Evolutionary conservation across 1,139 yeast species (phyloP), one percentile per base, ranked within the genome.

Genomic region (Hanseniaspora sp.): DNA sequence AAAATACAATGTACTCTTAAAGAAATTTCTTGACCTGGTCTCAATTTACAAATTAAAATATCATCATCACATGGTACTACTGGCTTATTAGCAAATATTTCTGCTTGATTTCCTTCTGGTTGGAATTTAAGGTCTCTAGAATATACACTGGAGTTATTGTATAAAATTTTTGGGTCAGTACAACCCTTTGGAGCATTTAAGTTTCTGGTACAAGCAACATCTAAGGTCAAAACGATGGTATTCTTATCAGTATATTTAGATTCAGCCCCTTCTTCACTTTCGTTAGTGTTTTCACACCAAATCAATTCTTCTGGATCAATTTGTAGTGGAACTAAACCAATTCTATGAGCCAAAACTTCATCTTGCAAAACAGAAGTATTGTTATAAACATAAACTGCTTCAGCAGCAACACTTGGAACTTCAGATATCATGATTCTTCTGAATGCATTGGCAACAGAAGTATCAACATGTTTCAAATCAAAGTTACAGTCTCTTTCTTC

Each of bases 311-410:
- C 97, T n/a, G 98, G 97, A 66, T 87, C 95, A 51, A 87, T 84
- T 61, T 83, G 83, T 62, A 94, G 75, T 37, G 98, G 98, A 55
- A 92, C 77, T 59, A 92, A 75, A 46, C 98, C 98, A 58, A 92
- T 80, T 73, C 98, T 80, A 65, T 87, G 96, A 5, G 98, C 92
- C 62, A 92, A 77, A 13, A 92, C 96, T 71, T 92, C 98, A 68
- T 92, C 98, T 69, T 90, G 97, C 59, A 92, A 86, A 53, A 92
- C 96, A 3, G 96, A 86, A 1, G 98, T 92, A 71, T 92, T 92
- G 76, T 87, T 90, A 72, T 84, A 85, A 59, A 92, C 77, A 67
- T 84, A 90, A 34, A 92, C 87, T 58, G 85, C 79, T 69, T 92
- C 98, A 33, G 95, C 86, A 8, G 98, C 98, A 48, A 92, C 95